These are phyloP conservation scores for Tilletiopsis washingtonensis DNA, from an alignment of 1,284 basidiomycete species.

Conservation along the genomic window DNA sequence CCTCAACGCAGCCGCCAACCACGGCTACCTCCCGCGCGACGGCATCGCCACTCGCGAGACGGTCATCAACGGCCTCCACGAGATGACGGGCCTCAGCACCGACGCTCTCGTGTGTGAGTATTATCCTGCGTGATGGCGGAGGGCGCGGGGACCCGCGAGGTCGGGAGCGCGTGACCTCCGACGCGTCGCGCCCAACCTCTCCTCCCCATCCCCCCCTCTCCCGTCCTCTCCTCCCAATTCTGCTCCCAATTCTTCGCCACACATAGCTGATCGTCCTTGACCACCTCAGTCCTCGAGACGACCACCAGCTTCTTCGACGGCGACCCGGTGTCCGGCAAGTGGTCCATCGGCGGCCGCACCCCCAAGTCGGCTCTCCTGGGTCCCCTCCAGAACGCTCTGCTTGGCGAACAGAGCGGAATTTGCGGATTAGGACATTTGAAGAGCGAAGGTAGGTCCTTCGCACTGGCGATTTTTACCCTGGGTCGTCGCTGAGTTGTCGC, in stretches of 20 bases:
- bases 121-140: slow-evolving; percentile 9
- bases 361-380: neutral
- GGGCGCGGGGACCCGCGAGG: too few species aligned
- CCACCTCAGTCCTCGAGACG: slow-evolving; percentile 27
- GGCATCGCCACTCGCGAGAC: slow-evolving; percentile 35
- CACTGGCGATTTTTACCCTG: neutral
- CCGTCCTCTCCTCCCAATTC: too few species aligned
- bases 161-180: too few species aligned
- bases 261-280: too few species aligned
- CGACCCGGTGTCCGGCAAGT: slow-evolving; percentile 29
- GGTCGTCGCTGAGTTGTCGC: too few species aligned
- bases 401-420: neutral
- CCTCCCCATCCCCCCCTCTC: too few species aligned
- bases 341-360: slow-evolving; percentile 14
- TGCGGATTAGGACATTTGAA: slow-evolving; percentile 2
- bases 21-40: slow-evolving; percentile 22
- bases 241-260: too few species aligned
- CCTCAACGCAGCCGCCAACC: slow-evolving; percentile 46
- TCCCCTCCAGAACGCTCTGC: neutral
- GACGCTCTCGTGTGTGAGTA: too few species aligned
- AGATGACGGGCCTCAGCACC: too few species aligned
- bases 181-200: too few species aligned
- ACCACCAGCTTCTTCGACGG: slow-evolving; percentile 36
- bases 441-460: neutral
- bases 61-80: neutral